Base-by-base conservation (phyloP, 768 basidiomycete species). In the Collybiopsis confluens region DNA sequence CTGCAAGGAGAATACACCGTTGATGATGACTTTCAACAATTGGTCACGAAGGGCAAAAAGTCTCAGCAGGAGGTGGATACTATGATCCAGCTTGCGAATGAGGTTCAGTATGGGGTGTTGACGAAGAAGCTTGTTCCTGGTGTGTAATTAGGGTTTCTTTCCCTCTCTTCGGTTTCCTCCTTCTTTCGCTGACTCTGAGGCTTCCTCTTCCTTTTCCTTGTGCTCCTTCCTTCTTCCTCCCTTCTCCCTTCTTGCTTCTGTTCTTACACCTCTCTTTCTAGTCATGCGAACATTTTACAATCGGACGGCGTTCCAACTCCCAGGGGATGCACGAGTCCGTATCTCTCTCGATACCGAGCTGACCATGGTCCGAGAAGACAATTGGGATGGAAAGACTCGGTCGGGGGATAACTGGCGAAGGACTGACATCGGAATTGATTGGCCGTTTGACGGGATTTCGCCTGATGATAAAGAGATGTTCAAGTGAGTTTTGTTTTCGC, bases 251-350 rank as follows among this genome's bases (percentile, higher is more conserved):
- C n/a, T n/a, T n/a, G n/a, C n/a, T n/a, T n/a, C n/a, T n/a, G n/a
- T n/a, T n/a, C n/a, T 41, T 38, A 43, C 44, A 5, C 27, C 33
- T 41, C 41, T 37, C 0, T 51, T 13, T 16, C 8, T 51, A 95
- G 96, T 98, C 35, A 85, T 96, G 87, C 82, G 96, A 18, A 92
- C 95, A 8, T 99, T 98, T 73, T 99, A 98, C 73, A 97, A 98
- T 65, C 89, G 97, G 38, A 98, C 97, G 13, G 97, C 97, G 1
- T 99, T 99, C 78, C 97, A 99, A 70, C 82, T 99, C 21, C 97
- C 97, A 8, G 96, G 96, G 20, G 96, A 99, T 65, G 96, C 94
- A n/a, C 85, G 92, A 48, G 97, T 99, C 35, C 93, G 97, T 47
- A 98, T 99, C 56, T 98, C 97, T 16, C 84, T 99, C 56, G 97